These are phyloP conservation scores for Chlorella sp. DNA, from an alignment of 139 green algal species.

Conservation along the genomic window DNA sequence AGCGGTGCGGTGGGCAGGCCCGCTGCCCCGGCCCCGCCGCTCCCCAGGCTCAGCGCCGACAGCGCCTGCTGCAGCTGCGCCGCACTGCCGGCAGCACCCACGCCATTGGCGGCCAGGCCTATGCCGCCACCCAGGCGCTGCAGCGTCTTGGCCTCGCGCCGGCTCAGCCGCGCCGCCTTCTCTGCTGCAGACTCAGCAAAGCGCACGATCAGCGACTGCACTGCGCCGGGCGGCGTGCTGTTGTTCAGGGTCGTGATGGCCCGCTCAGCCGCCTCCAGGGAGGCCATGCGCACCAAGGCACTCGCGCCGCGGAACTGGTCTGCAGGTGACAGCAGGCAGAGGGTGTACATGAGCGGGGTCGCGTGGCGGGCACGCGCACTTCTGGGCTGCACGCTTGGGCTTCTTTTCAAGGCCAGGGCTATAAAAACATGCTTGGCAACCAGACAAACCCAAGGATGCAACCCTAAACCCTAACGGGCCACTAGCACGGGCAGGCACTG, in stretches of 20 bases:
- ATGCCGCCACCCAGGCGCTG: conserved; percentile 18
- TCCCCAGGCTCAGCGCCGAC: conserved; percentile 16
- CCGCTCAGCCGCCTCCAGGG: conserved; percentile 18
- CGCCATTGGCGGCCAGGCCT: no score
- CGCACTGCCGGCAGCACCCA: neutral
- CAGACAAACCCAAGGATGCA: no score
- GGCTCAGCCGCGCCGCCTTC: conserved; percentile 44
- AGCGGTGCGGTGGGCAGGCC: neutral
- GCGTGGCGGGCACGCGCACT: no score
- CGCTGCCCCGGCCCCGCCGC: neutral
- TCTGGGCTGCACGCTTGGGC: no score
- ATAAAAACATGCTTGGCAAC: no score
- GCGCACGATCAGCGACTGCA: conserved; percentile 48
- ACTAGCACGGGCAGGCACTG: neutral
- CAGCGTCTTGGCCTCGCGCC: conserved; percentile 24
- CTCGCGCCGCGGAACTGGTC: conserved; percentile 46
- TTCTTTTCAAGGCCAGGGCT: no score
- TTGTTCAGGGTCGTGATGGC: conserved; percentile 47
- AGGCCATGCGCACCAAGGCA: conserved; percentile 47
- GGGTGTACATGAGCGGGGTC: no score
- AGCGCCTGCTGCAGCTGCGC: conserved; percentile 43
- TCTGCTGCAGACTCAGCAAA: conserved; percentile 53
- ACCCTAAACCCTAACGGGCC: neutral
- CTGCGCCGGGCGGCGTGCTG: conserved; percentile 19
- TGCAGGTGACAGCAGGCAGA: neutral